Evolutionary conservation across 2,329 filamentous ascomycete genomes (phyloP).

Genomic region (Colletotrichum siamense): DNA sequence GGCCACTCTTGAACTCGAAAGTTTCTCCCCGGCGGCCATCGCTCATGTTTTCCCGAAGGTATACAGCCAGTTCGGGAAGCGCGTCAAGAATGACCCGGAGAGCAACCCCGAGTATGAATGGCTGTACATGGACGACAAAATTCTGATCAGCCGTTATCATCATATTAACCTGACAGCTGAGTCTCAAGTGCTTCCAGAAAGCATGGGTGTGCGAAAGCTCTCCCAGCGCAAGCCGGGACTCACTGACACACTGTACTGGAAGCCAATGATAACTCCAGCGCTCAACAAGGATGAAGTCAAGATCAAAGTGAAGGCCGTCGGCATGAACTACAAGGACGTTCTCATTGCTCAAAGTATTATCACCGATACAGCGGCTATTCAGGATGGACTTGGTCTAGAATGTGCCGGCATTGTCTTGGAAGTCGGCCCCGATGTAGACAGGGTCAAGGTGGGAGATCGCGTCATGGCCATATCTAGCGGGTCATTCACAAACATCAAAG

Average conservation of each 20-base stretch:
- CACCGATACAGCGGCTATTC: constrained; percentile 31
- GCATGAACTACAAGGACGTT: constrained; percentile 24
- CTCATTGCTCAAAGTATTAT: not conserved
- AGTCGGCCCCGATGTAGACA: constrained; percentile 24
- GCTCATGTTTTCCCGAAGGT: not conserved
- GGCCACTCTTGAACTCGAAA: not conserved
- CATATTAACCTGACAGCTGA: constrained; percentile 26
- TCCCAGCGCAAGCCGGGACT: not conserved
- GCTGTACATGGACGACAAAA: constrained; percentile 27
- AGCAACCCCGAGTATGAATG: constrained; percentile 34
- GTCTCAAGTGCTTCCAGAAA: not conserved
- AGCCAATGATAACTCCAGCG: not conserved
- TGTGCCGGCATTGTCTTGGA: not conserved
- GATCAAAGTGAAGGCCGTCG: not conserved
- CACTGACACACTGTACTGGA: not conserved
- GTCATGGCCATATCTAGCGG: constrained; percentile 29
- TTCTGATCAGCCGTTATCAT: constrained; percentile 27
- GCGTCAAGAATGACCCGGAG: not conserved
- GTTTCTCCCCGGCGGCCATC: not conserved
- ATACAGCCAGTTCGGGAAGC: not conserved
- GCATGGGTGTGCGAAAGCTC: not conserved
- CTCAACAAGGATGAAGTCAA: not conserved
- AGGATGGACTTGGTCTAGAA: constrained; percentile 29
- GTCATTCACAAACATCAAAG: not conserved
- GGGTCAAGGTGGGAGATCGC: constrained; percentile 26